These are phyloP conservation scores for Apiospora aurea DNA, from an alignment of 2,329 filamentous ascomycete genomes.

Conservation along the genomic window DNA sequence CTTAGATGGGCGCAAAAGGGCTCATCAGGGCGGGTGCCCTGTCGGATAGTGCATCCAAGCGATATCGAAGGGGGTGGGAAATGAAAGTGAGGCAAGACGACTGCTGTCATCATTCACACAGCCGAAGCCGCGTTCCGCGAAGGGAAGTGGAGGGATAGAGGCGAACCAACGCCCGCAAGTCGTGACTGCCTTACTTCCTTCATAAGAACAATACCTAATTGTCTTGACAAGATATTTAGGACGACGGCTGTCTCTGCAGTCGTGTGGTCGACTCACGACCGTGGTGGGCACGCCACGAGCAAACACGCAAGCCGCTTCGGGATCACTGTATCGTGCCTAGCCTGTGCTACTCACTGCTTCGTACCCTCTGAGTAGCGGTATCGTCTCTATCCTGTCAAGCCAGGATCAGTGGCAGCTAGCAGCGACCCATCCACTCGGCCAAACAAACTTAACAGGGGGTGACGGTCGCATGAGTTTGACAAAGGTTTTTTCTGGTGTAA, in stretches of 20 bases:
- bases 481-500: slow-evolving; percentile 9
- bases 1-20: no score
- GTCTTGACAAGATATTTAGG: not conserved
- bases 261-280: not conserved
- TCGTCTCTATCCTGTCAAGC: not conserved
- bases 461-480: no score
- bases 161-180: no score
- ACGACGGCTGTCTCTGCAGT: not conserved
- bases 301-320: not conserved
- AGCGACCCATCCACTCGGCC: slow-evolving; percentile 3
- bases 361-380: not conserved
- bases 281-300: not conserved
- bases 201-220: no score
- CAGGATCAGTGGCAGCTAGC: slow-evolving; percentile 1
- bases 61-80: no score
- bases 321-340: not conserved
- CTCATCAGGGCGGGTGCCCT: no score
- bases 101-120: no score
- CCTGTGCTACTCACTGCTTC: slow-evolving; percentile 1
- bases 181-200: no score
- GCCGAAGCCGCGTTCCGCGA: no score
- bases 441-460: not conserved
- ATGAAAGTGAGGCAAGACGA: no score
- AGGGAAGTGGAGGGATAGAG: no score
- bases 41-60: no score